Evolutionary conservation across 495 filamentous ascomycete species (phyloP).

Genomic region (Podospora pseudoanserina): DNA sequence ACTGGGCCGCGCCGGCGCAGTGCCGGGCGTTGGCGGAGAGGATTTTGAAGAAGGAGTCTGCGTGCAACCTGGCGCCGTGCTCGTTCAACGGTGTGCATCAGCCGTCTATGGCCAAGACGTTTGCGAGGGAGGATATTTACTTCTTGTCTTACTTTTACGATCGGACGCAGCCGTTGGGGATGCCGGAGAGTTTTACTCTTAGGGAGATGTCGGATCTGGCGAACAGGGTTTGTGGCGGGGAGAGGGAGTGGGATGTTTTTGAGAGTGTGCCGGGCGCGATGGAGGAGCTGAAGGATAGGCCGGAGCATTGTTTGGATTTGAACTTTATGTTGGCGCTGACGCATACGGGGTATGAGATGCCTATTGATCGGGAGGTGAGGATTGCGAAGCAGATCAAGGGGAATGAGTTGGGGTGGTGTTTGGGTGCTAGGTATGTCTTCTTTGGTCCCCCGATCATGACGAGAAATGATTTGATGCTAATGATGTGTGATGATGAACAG

Average conservation of each 20-base stretch:
- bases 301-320: constrained; percentile 89
- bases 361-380: constrained; percentile 88
- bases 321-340: constrained; percentile 91
- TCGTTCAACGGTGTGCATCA: constrained; percentile 98
- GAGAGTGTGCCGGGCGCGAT: constrained; percentile 66
- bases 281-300: constrained; percentile 69
- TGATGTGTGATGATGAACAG: constrained; percentile 23
- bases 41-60: constrained; percentile 80
- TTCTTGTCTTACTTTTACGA: constrained; percentile 98
- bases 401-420: constrained; percentile 96
- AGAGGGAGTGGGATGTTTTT: constrained; percentile 74
- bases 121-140: constrained; percentile 86
- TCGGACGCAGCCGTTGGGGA: constrained; percentile 83
- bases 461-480: constrained; percentile 37
- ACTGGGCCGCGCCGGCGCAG: constrained; percentile 68
- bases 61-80: constrained; percentile 81
- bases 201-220: constrained; percentile 82
- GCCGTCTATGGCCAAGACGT: constrained; percentile 87
- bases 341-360: constrained; percentile 98
- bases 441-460: neutral
- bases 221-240: constrained; percentile 76
- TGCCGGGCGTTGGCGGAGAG: constrained; percentile 87
- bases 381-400: constrained; percentile 98
- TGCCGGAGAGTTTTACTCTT: constrained; percentile 92
- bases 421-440: constrained; percentile 80